Conservation (phyloP, 139 green algal genomes). For the Chlamydomonas applanata region DNA sequence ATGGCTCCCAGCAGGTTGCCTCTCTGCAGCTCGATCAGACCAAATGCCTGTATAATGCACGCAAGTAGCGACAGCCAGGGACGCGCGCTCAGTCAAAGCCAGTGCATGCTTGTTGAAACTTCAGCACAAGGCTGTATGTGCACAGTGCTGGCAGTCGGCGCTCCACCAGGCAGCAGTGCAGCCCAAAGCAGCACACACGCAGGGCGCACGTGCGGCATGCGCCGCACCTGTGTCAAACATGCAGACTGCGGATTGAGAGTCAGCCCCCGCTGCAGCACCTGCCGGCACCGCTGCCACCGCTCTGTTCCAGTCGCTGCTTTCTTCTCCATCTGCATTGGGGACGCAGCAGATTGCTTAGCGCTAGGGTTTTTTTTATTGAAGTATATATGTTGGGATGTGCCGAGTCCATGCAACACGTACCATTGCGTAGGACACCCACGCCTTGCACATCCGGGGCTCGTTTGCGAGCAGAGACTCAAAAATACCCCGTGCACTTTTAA, state of each 20-base stretch:
- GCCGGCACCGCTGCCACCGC: constrained; percentile 7
- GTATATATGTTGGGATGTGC: neutral
- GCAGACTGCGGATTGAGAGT: constrained; percentile 52
- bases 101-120: too few species aligned
- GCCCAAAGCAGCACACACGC: neutral
- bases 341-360: neutral
- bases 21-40: constrained; percentile 75
- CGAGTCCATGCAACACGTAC: constrained; percentile 9
- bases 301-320: neutral
- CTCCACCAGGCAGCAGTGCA: neutral
- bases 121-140: neutral
- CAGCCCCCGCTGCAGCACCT: constrained; percentile 66
- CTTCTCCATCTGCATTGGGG: constrained; percentile 51
- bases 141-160: neutral
- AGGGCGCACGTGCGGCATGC: neutral
- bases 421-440: constrained; percentile 39
- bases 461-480: constrained; percentile 45
- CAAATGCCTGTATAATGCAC: constrained; percentile 82
- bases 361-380: neutral
- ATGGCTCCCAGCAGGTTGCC: constrained; percentile 70
- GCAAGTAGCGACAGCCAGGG: too few species aligned
- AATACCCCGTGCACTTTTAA: neutral
- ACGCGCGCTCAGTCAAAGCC: too few species aligned
- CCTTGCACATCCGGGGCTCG: constrained; percentile 38
- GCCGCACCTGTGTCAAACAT: constrained; percentile 55